phyloP scores from a whole-genome alignment of 208 protist genomes.

The Jaenimonas drosophilae region DNA sequence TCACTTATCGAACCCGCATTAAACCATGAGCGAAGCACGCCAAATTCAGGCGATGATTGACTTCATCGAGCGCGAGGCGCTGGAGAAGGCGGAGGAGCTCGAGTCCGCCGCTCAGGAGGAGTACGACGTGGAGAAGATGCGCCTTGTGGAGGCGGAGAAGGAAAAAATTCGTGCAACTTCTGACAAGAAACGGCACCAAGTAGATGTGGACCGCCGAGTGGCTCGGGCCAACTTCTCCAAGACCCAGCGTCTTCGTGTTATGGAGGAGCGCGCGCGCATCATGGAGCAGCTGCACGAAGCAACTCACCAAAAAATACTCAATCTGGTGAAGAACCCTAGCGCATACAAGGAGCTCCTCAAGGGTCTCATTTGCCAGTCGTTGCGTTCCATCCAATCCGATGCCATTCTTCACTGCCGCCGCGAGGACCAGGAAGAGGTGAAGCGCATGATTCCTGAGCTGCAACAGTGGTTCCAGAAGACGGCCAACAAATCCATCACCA shows the following conservation, averaged over 20 bases:
- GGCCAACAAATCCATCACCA: conserved; percentile 25
- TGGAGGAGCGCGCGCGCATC: conserved; percentile 68
- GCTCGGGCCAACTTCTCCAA: conserved; percentile 80
- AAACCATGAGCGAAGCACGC: conserved; percentile 79
- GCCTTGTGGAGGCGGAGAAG: conserved; percentile 80
- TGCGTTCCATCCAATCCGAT: conserved; percentile 63
- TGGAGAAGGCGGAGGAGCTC: conserved; percentile 86
- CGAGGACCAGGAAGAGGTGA: conserved; percentile 54
- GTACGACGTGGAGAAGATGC: conserved; percentile 88
- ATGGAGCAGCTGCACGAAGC: conserved; percentile 71
- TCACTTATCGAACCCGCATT: too few relatives aligned
- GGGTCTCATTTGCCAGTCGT: conserved; percentile 60
- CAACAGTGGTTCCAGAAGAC: conserved; percentile 62
- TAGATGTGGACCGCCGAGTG: conserved; percentile 78
- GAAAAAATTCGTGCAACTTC: conserved; percentile 58
- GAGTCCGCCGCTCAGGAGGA: conserved; percentile 84
- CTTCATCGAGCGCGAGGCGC: conserved; percentile 90
- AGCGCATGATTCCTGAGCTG: conserved; percentile 30
- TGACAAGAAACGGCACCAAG: conserved; percentile 78
- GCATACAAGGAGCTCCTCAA: conserved; percentile 58
- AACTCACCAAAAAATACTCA: conserved; percentile 46
- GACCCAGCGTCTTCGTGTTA: conserved; percentile 66
- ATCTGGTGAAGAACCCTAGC: conserved; percentile 35
- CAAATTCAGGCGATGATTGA: conserved; percentile 92
- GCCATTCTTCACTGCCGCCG: conserved; percentile 56